These are phyloP conservation scores for Alternaria sp. DNA, from an alignment of 2,329 filamentous ascomycete genomes.

Conservation along the genomic window DNA sequence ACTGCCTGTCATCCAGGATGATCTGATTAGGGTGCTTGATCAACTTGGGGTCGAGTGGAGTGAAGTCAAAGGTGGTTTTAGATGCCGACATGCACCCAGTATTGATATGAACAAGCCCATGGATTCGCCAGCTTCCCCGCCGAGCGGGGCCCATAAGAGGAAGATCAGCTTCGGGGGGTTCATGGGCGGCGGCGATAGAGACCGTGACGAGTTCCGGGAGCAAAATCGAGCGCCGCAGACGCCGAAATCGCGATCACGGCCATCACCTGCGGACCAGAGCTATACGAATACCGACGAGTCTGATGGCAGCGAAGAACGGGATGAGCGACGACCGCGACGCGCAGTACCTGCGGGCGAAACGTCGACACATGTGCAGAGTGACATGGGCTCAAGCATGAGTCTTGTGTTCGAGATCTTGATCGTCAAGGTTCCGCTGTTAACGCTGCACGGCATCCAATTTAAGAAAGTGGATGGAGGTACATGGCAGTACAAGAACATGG, in stretches of 20 bases:
- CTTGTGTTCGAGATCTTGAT: slow-evolving; percentile 96
- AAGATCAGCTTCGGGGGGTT: slow-evolving; percentile 86
- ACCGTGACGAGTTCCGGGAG: slow-evolving; percentile 76
- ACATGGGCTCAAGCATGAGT: slow-evolving; percentile 83
- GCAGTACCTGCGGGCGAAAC: slow-evolving; percentile 78
- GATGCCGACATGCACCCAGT: slow-evolving; percentile 86
- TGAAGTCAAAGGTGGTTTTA: slow-evolving; percentile 94
- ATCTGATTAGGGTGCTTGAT: slow-evolving; percentile 89
- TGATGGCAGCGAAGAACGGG: slow-evolving; percentile 71
- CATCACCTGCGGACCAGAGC: slow-evolving; percentile 69
- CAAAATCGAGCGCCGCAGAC: slow-evolving; percentile 63
- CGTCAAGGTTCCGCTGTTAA: slow-evolving; percentile 94
- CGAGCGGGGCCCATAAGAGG: slow-evolving; percentile 66
- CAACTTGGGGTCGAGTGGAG: slow-evolving; percentile 89
- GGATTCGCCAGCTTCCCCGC: slow-evolving; percentile 59
- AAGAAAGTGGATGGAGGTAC: slow-evolving; percentile 96
- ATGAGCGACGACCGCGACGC: slow-evolving; percentile 52
- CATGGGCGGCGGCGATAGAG: slow-evolving; percentile 60
- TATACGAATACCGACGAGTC: slow-evolving; percentile 90
- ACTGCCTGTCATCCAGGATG: slow-evolving; percentile 81
- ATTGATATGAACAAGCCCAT: slow-evolving; percentile 82
- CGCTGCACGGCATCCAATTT: slow-evolving; percentile 95
- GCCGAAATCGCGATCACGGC: slow-evolving; percentile 56
- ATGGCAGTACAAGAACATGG: slow-evolving; percentile 99
- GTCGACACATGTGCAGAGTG: slow-evolving; percentile 88